Evolutionary conservation across 106 monocot species (phyloP), one percentile per base, ranked within the genome.

Genomic region (Posidonia australis): DNA sequence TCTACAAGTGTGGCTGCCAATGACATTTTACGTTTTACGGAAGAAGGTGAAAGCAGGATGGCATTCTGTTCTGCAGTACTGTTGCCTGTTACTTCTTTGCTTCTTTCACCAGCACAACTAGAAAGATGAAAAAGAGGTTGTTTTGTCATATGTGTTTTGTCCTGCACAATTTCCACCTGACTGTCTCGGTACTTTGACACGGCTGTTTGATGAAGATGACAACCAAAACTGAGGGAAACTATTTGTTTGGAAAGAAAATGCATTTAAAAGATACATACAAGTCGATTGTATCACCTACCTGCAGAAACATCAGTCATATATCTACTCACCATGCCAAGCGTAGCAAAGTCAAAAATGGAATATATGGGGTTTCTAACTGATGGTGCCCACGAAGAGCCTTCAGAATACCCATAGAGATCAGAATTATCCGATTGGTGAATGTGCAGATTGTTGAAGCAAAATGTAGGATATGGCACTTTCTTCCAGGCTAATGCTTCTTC

Each of bases 281-380:
- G 26, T 58, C 13, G 5, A 58, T 58, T 16, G 31, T 23, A 53
- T 69, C 63, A 84, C 89, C 60, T 86, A 96, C 94, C 74, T 52
- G 70, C 74, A 45, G 78, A 71, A 67, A 96, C 76, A 81, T 96
- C 86, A 49, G 51, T 51, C 71, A 84, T 64, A 70, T 80, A 96
- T 70, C 44, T 60, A 65, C 75, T 86, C 6, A 69, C 77, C 51
- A 87, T 43, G 43, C 61, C 44, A 70, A 96, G 90, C 45, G 86
- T 78, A 61, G 80, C 70, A 55, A 96, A 80, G 79, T 96, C 94
- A 59, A 96, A 81, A 71, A 87, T 67, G 0, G 94, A 96, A 11
- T 62, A 11, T 18, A 84, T 63, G 54, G 83, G 74, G 20, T 54
- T 69, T 48, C 74, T 69, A 54, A 84, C 58, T 53, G 64, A 54